Percentiles rank a stretch among this genome's conserved stretches.
Conservation (phyloP, 495 filamentous ascomycete species). For the Annulohypoxylon maeteangense region DNA sequence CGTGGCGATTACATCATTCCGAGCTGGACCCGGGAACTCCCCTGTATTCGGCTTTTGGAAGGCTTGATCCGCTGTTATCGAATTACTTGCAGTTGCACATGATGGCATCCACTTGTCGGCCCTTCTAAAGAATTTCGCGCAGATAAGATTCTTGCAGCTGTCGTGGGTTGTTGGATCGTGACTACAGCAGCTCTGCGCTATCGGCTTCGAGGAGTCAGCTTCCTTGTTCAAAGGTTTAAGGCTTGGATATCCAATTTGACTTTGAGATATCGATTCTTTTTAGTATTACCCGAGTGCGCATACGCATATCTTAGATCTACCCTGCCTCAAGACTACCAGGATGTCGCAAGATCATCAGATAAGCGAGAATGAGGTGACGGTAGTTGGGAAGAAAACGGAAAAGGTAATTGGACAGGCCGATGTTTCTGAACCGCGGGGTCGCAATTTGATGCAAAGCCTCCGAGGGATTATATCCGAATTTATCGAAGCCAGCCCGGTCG, state of each 20-base stretch:
- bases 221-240: background rate
- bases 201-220: background rate
- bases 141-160: constrained; percentile 14
- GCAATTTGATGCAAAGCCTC: background rate
- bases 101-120: constrained; percentile 13
- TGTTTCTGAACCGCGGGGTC: constrained; percentile 15
- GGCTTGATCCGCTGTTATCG: background rate
- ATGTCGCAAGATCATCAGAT: constrained; percentile 10
- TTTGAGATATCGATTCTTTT: background rate
- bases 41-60: constrained; percentile 4
- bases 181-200: background rate
- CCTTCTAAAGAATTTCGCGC: constrained; percentile 7
- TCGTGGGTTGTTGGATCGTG: background rate
- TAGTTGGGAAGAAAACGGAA: constrained; percentile 18
- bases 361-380: background rate
- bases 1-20: constrained; percentile 36
- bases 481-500: constrained; percentile 40
- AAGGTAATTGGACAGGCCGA: constrained; percentile 15
- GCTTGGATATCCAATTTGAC: no score
- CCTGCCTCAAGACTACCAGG: background rate
- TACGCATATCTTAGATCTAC: background rate
- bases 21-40: constrained; percentile 8
- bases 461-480: background rate
- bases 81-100: constrained; percentile 24
- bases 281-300: background rate